phyloP scores from a whole-genome alignment of 2,329 filamentous ascomycete species.

The Chaetomium sp. region DNA sequence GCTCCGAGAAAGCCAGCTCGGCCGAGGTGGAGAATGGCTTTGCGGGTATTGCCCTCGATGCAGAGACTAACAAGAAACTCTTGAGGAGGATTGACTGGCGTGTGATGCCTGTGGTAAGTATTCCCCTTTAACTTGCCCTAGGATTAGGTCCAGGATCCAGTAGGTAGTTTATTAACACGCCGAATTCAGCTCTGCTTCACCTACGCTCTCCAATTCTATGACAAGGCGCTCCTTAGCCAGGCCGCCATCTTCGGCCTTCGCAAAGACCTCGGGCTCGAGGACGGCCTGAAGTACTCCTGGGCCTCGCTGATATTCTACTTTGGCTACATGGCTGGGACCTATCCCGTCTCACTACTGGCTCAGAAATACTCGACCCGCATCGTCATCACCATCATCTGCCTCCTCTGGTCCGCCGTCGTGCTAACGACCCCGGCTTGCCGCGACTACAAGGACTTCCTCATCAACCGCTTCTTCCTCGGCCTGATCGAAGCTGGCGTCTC shows the following conservation, averaged over 20 bases:
- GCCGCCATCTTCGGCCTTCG: constrained; percentile 50
- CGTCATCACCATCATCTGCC: constrained; percentile 44
- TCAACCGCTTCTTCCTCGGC: constrained; percentile 54
- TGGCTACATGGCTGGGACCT: constrained; percentile 46
- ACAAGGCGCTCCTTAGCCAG: constrained; percentile 57
- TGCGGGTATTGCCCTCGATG: constrained; percentile 15
- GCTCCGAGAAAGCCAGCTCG: constrained; percentile 11
- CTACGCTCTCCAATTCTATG: constrained; percentile 52
- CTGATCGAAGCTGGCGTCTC: constrained; percentile 58
- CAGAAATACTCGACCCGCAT: constrained; percentile 51
- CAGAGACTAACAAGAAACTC: constrained; percentile 42
- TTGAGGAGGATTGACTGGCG: constrained; percentile 47
- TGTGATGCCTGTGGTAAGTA: constrained; percentile 45
- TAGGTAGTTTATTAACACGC: neutral
- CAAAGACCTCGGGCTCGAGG: constrained; percentile 44
- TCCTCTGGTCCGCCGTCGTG: constrained; percentile 44
- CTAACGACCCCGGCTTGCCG: constrained; percentile 44
- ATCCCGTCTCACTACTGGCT: constrained; percentile 39
- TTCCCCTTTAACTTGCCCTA: neutral
- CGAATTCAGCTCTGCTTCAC: constrained; percentile 43
- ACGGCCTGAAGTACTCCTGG: constrained; percentile 49
- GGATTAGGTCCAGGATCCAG: too few relatives aligned
- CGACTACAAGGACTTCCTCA: constrained; percentile 39
- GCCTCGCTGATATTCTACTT: constrained; percentile 52
- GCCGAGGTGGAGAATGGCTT: constrained; percentile 16